phyloP scores from a whole-genome alignment of 2,329 filamentous ascomycete genomes.

The Diaporthe helianthi region DNA sequence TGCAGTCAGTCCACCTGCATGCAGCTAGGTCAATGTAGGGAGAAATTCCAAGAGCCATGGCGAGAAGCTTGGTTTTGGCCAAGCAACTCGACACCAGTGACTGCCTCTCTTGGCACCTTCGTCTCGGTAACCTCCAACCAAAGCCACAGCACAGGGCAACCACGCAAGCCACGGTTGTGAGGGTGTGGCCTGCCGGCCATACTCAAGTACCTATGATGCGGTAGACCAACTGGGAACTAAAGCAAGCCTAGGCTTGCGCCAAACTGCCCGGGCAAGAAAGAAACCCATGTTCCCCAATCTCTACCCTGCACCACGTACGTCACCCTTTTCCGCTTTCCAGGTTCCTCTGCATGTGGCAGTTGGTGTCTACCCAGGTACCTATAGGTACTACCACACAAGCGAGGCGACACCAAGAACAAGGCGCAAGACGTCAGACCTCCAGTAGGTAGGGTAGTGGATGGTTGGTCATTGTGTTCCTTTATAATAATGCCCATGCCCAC shows the following conservation, averaged over 20 bases:
- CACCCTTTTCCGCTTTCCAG: not conserved
- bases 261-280: not conserved
- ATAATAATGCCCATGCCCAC: constrained; percentile 27
- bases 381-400: not conserved
- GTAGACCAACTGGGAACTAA: constrained; percentile 6
- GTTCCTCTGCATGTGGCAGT: constrained; percentile 4
- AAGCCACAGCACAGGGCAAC: not conserved
- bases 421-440: constrained; percentile 19
- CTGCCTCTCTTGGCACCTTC: constrained; percentile 1
- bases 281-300: not conserved
- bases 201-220: constrained; percentile 1
- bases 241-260: not conserved
- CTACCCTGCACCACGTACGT: constrained; percentile 23
- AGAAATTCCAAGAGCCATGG: not conserved
- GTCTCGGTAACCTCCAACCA: not conserved
- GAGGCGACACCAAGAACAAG: constrained; percentile 10
- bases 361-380: too few relatives aligned
- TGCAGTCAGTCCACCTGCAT: too few relatives aligned
- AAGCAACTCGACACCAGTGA: constrained; percentile 18
- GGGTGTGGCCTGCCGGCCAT: not conserved
- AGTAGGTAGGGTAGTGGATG: not conserved
- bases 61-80: constrained; percentile 16
- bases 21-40: not conserved
- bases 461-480: not conserved
- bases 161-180: not conserved